Percentiles rank a stretch among this genome's conserved stretches.
Conservation (phyloP, 352 stramenopile species). For the Phytophthora pluvialis region DNA sequence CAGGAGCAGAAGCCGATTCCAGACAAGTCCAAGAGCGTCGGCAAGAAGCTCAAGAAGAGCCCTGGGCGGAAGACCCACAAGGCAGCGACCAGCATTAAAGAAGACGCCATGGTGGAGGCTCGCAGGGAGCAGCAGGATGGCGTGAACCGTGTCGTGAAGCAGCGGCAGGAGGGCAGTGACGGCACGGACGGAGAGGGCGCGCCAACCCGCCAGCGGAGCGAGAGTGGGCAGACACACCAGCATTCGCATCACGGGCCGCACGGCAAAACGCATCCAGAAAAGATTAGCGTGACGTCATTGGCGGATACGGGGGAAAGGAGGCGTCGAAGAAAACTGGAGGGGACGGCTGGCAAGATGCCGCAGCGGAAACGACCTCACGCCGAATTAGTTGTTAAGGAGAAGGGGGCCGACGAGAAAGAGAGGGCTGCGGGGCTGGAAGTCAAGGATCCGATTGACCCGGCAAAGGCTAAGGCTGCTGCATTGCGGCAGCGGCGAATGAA, state of each 20-base stretch:
- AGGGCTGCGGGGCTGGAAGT: background rate
- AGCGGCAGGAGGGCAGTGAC: background rate
- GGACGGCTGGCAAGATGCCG: background rate
- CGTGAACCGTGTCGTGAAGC: background rate
- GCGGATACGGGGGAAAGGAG: background rate
- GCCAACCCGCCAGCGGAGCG: background rate
- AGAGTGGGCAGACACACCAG: background rate
- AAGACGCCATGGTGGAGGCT: background rate
- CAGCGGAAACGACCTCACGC: slow-evolving; percentile 15
- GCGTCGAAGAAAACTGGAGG: background rate
- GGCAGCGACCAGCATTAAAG: background rate
- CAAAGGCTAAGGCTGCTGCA: slow-evolving; percentile 13
- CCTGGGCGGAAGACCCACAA: background rate
- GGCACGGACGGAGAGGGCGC: background rate
- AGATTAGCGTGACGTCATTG: background rate
- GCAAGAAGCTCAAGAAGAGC: slow-evolving; percentile 10
- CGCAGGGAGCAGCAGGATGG: background rate
- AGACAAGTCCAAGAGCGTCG: background rate
- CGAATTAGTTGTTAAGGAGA: background rate
- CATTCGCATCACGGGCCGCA: background rate
- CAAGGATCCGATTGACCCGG: background rate
- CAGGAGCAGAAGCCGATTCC: background rate
- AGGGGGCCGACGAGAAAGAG: background rate
- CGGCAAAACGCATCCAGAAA: background rate
- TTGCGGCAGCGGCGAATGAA: slow-evolving; percentile 21